These are phyloP conservation scores for Oryza brachyantha DNA, from an alignment of 176 grass and related monocot genomes.

Conservation along the genomic window DNA sequence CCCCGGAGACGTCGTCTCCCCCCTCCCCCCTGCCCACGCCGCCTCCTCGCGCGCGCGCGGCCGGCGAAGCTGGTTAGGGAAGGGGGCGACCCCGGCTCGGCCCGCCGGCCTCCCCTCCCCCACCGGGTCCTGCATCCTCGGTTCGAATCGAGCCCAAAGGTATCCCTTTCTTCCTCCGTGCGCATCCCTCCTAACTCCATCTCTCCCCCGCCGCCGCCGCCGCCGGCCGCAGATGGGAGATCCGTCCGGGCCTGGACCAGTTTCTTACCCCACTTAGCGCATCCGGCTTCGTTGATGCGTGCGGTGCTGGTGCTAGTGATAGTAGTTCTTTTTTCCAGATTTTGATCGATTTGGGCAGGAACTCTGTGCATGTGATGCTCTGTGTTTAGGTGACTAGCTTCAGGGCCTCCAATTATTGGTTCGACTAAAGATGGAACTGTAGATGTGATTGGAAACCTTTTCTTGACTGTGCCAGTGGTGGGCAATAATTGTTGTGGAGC, in stretches of 20 bases:
- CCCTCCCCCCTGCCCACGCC: too few relatives aligned
- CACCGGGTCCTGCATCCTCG: neutral
- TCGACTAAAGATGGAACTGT: conserved; percentile 14
- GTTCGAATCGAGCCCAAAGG: neutral
- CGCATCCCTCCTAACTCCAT: neutral
- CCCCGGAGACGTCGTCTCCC: neutral
- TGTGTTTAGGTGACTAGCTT: conserved; percentile 20
- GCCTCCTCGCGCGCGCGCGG: neutral
- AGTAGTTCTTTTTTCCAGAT: neutral
- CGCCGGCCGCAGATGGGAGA: neutral
- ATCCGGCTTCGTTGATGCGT: neutral
- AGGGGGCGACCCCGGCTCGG: neutral
- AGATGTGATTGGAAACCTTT: conserved; percentile 25
- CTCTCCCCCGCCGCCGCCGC: too few relatives aligned
- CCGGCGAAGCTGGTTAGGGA: neutral
- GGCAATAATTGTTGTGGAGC: conserved; percentile 15
- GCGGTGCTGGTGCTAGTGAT: too few relatives aligned
- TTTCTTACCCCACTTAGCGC: neutral
- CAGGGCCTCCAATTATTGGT: conserved; percentile 16
- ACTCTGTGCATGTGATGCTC: conserved; percentile 17
- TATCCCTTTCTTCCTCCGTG: neutral
- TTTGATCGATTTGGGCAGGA: conserved; percentile 4
- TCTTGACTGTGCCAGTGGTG: neutral
- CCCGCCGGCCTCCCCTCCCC: too few relatives aligned
- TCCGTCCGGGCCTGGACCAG: neutral